A percentile compares a stretch with the other conserved stretches of the same genome.
phyloP scores from a whole-genome alignment of 2,329 filamentous ascomycete species.

The Aureobasidium leucospermi region DNA sequence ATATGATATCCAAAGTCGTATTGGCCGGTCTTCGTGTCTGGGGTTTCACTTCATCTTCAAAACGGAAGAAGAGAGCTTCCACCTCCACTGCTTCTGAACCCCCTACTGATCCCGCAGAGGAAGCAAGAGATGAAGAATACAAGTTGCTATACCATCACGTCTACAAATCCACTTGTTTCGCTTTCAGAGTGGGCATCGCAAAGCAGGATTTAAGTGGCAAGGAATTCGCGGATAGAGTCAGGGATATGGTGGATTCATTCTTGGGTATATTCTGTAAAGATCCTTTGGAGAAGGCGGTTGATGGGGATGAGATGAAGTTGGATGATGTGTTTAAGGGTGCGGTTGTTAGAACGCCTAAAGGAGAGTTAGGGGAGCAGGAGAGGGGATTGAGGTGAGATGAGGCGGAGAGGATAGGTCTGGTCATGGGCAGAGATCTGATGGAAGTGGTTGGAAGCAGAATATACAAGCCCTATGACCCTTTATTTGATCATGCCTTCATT shows the following conservation, averaged over 20 bases:
- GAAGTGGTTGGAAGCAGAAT: no score
- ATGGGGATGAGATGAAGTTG: not conserved
- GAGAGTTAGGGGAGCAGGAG: not conserved
- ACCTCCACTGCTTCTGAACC: not conserved
- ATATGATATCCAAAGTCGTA: slow-evolving; percentile 42
- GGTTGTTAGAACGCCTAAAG: not conserved
- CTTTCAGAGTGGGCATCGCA: slow-evolving; percentile 37
- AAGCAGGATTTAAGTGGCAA: slow-evolving; percentile 28
- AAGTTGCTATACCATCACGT: slow-evolving; percentile 47
- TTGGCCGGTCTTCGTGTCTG: slow-evolving; percentile 49
- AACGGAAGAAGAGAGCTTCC: slow-evolving; percentile 3
- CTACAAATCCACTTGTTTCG: slow-evolving; percentile 42
- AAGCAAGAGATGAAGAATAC: slow-evolving; percentile 41
- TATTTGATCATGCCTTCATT: no score
- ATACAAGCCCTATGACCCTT: no score
- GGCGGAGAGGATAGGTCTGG: no score
- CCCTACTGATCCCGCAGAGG: slow-evolving; percentile 2
- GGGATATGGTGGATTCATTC: slow-evolving; percentile 41
- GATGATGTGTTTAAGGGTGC: not conserved
- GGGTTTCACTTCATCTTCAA: slow-evolving; percentile 35
- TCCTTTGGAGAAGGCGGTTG: slow-evolving; percentile 26
- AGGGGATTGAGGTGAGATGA: not conserved
- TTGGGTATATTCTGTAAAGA: slow-evolving; percentile 41
- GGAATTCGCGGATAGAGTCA: slow-evolving; percentile 33
- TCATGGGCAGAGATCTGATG: no score